A percentile compares a stretch with the other conserved stretches of the same genome.
Evolutionary conservation across 2,329 filamentous ascomycete species (phyloP).

Genomic region (Hymenotorrendiella dingleyae): DNA sequence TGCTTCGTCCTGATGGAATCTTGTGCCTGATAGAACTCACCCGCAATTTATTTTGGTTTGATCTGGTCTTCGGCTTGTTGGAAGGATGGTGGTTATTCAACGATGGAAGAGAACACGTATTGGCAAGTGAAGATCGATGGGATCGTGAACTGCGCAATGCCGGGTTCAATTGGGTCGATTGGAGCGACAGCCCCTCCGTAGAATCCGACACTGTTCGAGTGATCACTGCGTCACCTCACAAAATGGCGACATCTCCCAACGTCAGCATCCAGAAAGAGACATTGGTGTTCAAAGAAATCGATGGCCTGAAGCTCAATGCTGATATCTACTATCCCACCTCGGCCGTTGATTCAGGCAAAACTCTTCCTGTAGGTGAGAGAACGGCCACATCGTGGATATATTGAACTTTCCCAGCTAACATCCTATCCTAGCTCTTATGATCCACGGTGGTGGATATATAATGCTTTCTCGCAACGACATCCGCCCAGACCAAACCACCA

Average conservation of each 20-base stretch:
- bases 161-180: neutral
- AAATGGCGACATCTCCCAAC: too few species aligned
- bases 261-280: too few species aligned
- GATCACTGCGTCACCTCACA: too few species aligned
- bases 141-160: neutral
- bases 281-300: too few species aligned
- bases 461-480: conserved; percentile 35
- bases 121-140: conserved; percentile 7
- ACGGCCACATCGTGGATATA: neutral
- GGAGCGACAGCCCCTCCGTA: neutral
- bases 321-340: conserved; percentile 28
- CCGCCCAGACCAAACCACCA: conserved; percentile 32
- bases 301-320: too few species aligned
- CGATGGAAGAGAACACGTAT: conserved; percentile 14
- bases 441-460: conserved; percentile 40
- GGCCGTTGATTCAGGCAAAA: neutral
- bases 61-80: conserved; percentile 21
- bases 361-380: conserved; percentile 10
- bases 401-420: neutral
- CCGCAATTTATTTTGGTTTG: conserved; percentile 15
- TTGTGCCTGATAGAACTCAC: conserved; percentile 18
- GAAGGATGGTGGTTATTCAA: conserved; percentile 24
- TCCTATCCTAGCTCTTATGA: conserved; percentile 36
- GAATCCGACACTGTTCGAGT: neutral
- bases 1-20: conserved; percentile 13